Percentiles rank a stretch among this genome's conserved stretches.
phyloP scores from a whole-genome alignment of 768 basidiomycete genomes.

The Rossbeevera mucosa region DNA sequence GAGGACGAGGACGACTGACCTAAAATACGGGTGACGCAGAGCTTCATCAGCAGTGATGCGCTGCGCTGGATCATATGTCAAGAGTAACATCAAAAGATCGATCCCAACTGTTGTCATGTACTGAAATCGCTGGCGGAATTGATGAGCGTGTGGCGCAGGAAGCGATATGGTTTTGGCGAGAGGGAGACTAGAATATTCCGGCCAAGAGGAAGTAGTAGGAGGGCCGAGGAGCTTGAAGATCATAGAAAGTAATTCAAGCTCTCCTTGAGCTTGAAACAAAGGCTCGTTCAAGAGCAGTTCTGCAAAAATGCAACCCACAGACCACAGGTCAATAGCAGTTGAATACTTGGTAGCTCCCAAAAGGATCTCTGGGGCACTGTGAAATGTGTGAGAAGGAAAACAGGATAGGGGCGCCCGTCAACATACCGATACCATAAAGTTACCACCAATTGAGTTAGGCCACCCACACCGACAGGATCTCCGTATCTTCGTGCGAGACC shows the following conservation, averaged over 20 bases:
- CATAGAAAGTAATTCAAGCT: slow-evolving; percentile 87
- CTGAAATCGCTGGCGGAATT: slow-evolving; percentile 82
- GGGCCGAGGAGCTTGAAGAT: slow-evolving; percentile 94
- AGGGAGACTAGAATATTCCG: slow-evolving; percentile 74
- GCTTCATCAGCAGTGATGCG: slow-evolving; percentile 90
- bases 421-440: slow-evolving; percentile 97
- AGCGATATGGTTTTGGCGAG: slow-evolving; percentile 74
- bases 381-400: slow-evolving; percentile 7
- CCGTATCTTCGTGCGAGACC: slow-evolving; percentile 94
- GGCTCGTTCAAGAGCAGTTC: slow-evolving; percentile 94
- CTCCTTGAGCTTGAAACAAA: slow-evolving; percentile 94
- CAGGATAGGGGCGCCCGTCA: slow-evolving; percentile 4
- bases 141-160: slow-evolving; percentile 67
- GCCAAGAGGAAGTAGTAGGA: slow-evolving; percentile 86
- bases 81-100: slow-evolving; percentile 73
- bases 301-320: slow-evolving; percentile 97
- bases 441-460: slow-evolving; percentile 96
- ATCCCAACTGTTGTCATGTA: slow-evolving; percentile 81
- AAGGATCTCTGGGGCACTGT: slow-evolving; percentile 90
- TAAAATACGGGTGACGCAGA: slow-evolving; percentile 86
- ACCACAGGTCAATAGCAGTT: slow-evolving; percentile 98
- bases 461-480: slow-evolving; percentile 93
- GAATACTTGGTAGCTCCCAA: slow-evolving; percentile 91
- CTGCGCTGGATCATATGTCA: slow-evolving; percentile 85
- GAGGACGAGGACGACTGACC: slow-evolving; percentile 37